Base-by-base conservation (phyloP, 1,284 basidiomycete species). In the Moniliophthora roreri region DNA sequence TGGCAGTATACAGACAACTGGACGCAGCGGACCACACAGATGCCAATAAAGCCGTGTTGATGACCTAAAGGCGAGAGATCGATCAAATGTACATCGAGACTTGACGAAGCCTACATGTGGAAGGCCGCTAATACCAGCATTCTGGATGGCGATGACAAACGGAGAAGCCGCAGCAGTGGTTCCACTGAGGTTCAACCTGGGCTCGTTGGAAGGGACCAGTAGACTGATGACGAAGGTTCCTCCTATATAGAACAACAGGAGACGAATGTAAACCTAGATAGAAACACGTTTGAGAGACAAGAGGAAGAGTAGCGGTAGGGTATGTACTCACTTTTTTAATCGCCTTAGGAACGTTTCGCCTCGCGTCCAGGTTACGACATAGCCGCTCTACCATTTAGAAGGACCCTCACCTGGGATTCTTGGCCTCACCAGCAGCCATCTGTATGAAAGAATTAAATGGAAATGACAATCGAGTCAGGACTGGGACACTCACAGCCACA, bases 1-100 rank as follows among this genome's bases (percentile, higher is more conserved):
- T 91, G 51, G 85, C 85, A 1, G 86, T 87, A 70, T 92, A 96
- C 50, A 95, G 67, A 63, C 93, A 87, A 59, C 87, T 89, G 36
- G 85, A 89, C 2, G 89, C 91, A 4, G 93, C 91, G 5, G 90
- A 93, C 81, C 89, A 91, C 1, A 93, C 93, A 1, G 91, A 91
- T 24, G 87, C 89, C 52, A 95, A 71, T 26, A 96, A 78, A 65
- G 83, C 85, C 6, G 93, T 93, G 67, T 96, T 96, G 71, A 95
- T 92, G 60, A 94, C 72, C 84, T 86, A 44, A 4, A 32, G 7
- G 11, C n/a, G 11, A 11, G 11, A 15, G 21, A 46, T 7, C 24
- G 10, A 28, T 57, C 32, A 45, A 41, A 28, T n/a, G n/a, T 18
- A 21, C 26, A 23, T 34, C 40, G n/a, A 20, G 20, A 8, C 18